phyloP scores from a whole-genome alignment of 495 filamentous ascomycete genomes.

The Tuber umbilicatum region DNA sequence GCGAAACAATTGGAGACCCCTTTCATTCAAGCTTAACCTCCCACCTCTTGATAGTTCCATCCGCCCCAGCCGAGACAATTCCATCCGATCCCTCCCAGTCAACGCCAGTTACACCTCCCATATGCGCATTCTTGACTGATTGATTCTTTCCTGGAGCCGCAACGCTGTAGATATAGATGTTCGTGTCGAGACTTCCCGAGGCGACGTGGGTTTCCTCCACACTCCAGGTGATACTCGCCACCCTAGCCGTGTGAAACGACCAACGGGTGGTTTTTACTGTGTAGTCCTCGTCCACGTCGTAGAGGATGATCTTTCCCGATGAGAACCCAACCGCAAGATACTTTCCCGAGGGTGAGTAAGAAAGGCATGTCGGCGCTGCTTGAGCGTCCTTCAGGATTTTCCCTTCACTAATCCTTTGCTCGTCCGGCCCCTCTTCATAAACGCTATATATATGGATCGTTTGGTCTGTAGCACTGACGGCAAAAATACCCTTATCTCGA shows the following conservation, averaged over 20 bases:
- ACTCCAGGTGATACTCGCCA: conserved; percentile 81
- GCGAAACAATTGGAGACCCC: not conserved
- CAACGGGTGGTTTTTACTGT: conserved; percentile 66
- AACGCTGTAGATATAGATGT: conserved; percentile 83
- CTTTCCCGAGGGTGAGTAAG: conserved; percentile 69
- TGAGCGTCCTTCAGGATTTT: conserved; percentile 51
- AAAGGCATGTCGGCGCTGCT: conserved; percentile 57
- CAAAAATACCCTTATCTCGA: conserved; percentile 52
- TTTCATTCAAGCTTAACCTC: conserved; percentile 49
- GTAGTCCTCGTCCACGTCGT: conserved; percentile 52
- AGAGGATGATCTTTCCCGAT: conserved; percentile 78
- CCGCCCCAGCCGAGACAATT: conserved; percentile 72
- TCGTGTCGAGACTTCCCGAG: conserved; percentile 80
- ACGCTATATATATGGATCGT: conserved; percentile 64
- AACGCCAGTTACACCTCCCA: conserved; percentile 88
- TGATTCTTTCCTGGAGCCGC: conserved; percentile 71
- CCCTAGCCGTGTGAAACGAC: conserved; percentile 83
- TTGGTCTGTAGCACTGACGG: conserved; percentile 67
- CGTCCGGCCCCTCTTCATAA: conserved; percentile 38
- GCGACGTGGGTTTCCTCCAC: conserved; percentile 64
- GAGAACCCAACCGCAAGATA: conserved; percentile 74
- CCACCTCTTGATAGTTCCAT: conserved; percentile 90
- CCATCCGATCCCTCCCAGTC: conserved; percentile 66
- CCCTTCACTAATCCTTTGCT: conserved; percentile 46
- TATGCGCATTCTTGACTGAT: conserved; percentile 77